Percentiles rank a stretch among this genome's conserved stretches.
These are phyloP conservation scores for Colletotrichum noveboracense DNA, from an alignment of 2,329 filamentous ascomycete species.

Conservation along the genomic window DNA sequence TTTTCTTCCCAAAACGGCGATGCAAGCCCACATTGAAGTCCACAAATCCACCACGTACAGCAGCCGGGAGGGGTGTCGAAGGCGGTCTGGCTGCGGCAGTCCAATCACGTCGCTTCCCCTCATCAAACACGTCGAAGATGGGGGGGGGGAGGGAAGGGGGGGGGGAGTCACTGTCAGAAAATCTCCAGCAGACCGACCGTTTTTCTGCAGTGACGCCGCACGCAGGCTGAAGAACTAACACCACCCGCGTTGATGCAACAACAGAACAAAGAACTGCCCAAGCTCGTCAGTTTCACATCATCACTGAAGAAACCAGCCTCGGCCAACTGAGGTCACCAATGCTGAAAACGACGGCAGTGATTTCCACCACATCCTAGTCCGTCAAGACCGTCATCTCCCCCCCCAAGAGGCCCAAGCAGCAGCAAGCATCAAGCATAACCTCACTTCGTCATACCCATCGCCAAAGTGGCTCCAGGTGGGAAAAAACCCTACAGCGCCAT, in stretches of 20 bases:
- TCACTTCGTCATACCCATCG: background rate
- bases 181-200: background rate
- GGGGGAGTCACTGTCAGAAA: background rate
- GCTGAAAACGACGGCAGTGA: background rate
- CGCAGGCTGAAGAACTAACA: background rate
- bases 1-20: constrained; percentile 11
- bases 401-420: background rate
- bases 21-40: background rate
- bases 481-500: background rate
- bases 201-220: background rate
- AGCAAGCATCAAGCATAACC: background rate
- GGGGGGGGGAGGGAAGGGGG: background rate
- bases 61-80: background rate
- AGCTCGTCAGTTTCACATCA: background rate
- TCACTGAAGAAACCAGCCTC: background rate
- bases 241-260: background rate
- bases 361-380: background rate
- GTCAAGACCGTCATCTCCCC: background rate
- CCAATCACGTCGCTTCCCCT: constrained; percentile 6
- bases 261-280: constrained; percentile 3
- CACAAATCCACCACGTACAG: constrained; percentile 7
- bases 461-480: background rate
- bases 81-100: constrained; percentile 4
- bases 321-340: background rate
- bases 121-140: background rate